Evolutionary conservation across 2,329 filamentous ascomycete species (phyloP), one percentile per base, ranked within the genome.

Genomic region (Penicillium sp.): DNA sequence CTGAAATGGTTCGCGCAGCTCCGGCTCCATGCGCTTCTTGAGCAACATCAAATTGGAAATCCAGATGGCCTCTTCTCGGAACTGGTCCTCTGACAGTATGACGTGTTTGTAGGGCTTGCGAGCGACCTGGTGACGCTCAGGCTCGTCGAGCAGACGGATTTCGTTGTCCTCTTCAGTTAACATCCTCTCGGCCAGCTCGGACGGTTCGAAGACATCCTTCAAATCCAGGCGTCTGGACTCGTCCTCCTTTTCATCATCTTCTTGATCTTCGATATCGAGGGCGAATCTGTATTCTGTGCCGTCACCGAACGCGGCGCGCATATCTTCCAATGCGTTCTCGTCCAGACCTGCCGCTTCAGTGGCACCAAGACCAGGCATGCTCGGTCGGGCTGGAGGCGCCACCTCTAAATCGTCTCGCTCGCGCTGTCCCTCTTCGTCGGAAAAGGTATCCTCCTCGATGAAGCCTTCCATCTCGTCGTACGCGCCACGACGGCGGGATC

Each of bases 191-290:
- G 88, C 86, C 35, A 99, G 82, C 70, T 99, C 91, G 2, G 92
- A 95, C 0, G 94, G 94, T 73, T 99, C 94, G 65, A 99, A 99
- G 45, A 99, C 92, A 69, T 99, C 92, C 75, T 97, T 96, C 56
- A 99, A 82, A 72, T 96, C 90, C 38, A 97, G 84, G 40, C 87
- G 86, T 64, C 92, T 89, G 60, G 95, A 89, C 55, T 90, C 88
- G 53, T 86, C 82, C 59, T 88, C 81, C 51, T 88, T 85, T 43
- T 89, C 86, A 59, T 95, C 89, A 51, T 85, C 81, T 59, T 92
- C 88, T 44, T 91, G 87, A 41, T 94, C 89, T 71, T 97, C 92
- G 65, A 92, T 80, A 46, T 92, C 88, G 43, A 99, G 77, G 8
- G 92, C 94, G 86, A 95, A 99, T 62, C 92, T 87, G 68, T 97